These are phyloP conservation scores for Pyrenochaeta sp. DNA, from an alignment of 2,329 filamentous ascomycete genomes.

Conservation along the genomic window DNA sequence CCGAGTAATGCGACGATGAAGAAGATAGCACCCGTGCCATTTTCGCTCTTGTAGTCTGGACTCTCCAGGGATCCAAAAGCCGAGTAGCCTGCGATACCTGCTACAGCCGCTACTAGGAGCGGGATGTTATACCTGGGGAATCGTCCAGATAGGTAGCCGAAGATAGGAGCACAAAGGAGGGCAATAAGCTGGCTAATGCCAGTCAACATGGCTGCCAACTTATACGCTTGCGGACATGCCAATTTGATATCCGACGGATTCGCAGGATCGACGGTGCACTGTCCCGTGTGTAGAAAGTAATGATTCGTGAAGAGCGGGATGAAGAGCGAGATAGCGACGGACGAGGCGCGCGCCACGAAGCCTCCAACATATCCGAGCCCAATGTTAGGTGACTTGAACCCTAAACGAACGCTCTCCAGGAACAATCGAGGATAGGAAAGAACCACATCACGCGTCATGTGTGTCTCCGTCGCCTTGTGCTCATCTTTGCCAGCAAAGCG, in stretches of 20 bases:
- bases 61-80: constrained; percentile 78
- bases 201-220: constrained; percentile 84
- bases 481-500: constrained; percentile 43
- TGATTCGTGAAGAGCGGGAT: constrained; percentile 92
- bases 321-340: constrained; percentile 93
- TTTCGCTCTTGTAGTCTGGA: constrained; percentile 75
- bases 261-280: constrained; percentile 67
- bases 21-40: constrained; percentile 75
- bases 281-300: constrained; percentile 82
- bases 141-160: constrained; percentile 83
- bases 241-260: constrained; percentile 74
- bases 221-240: constrained; percentile 85
- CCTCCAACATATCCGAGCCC: constrained; percentile 90
- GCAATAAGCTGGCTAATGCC: constrained; percentile 89
- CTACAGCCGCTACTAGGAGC: constrained; percentile 72
- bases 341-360: constrained; percentile 93
- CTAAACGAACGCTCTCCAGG: constrained; percentile 62
- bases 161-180: constrained; percentile 82
- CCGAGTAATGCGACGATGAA: constrained; percentile 82
- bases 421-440: constrained; percentile 62
- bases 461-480: constrained; percentile 27
- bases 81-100: constrained; percentile 81
- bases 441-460: constrained; percentile 61
- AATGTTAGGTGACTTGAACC: constrained; percentile 79
- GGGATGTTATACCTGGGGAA: constrained; percentile 73